Conservation (phyloP, 1,139 yeast genomes). For the Pichia inconspicua region DNA sequence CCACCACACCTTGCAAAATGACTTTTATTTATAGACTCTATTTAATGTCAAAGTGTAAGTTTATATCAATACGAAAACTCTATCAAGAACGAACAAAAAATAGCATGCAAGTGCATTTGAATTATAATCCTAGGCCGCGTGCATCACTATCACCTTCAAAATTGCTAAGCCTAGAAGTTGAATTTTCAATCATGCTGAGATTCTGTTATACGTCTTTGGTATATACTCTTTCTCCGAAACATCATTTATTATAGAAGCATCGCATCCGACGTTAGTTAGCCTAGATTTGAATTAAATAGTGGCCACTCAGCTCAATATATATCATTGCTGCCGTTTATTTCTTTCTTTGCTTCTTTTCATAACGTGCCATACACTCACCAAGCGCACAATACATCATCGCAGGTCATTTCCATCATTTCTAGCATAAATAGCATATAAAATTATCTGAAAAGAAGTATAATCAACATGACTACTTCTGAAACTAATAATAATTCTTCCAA, state of each 20-base stretch:
- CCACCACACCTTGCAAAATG: constrained; percentile 79
- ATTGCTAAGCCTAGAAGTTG: too few relatives aligned
- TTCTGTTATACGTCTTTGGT: neutral
- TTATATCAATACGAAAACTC: too few relatives aligned
- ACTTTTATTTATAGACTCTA: neutral
- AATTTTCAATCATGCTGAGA: neutral
- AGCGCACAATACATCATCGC: too few relatives aligned
- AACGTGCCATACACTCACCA: too few relatives aligned
- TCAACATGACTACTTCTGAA: neutral
- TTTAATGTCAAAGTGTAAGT: neutral
- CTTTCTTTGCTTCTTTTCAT: neutral
- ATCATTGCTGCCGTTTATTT: too few relatives aligned
- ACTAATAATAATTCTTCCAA: neutral
- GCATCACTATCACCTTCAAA: too few relatives aligned
- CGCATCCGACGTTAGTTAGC: neutral
- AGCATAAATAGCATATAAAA: neutral
- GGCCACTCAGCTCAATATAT: neutral
- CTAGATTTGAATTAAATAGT: too few relatives aligned
- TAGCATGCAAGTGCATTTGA: too few relatives aligned
- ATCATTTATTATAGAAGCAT: too few relatives aligned
- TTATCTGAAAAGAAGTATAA: neutral
- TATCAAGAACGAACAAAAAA: too few relatives aligned
- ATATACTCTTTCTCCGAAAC: neutral
- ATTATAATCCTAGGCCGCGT: too few relatives aligned
- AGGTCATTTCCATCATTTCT: neutral